These are phyloP conservation scores for Vicia faba DNA, from an alignment of 306 rosid species.

Conservation along the genomic window DNA sequence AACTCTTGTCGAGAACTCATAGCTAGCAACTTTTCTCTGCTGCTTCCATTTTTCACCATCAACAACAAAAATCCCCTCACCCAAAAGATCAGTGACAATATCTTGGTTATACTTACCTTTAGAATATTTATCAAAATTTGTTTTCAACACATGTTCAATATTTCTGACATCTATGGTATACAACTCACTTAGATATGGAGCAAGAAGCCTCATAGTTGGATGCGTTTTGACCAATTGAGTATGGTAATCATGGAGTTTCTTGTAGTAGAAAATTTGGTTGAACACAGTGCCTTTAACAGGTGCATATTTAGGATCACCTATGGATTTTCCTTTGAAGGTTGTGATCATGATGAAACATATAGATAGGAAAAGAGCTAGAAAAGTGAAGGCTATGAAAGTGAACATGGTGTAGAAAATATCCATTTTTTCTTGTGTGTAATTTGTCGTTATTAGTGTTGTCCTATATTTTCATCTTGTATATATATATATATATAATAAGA, in stretches of 20 bases:
- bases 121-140: neutral
- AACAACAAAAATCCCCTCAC: neutral
- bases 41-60: neutral
- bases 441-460: neutral
- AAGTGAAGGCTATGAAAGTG: slow-evolving; percentile 38
- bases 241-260: slow-evolving; percentile 1
- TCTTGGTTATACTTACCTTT: neutral
- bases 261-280: neutral
- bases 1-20: neutral
- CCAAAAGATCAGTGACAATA: neutral
- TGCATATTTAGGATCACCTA: neutral
- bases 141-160: neutral
- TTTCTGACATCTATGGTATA: neutral
- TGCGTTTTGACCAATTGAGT: neutral
- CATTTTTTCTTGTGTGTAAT: slow-evolving; percentile 40
- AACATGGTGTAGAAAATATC: slow-evolving; percentile 40
- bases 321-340: slow-evolving; percentile 48
- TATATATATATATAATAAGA: too few species aligned
- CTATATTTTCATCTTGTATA: too few species aligned
- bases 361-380: slow-evolving; percentile 34
- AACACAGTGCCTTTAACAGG: neutral
- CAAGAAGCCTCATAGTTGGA: neutral
- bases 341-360: slow-evolving; percentile 41
- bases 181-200: neutral
- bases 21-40: neutral